A percentile compares a stretch with the other conserved stretches of the same genome.
Conservation (phyloP, 2,329 filamentous ascomycete genomes). For the Fusarium sp. region DNA sequence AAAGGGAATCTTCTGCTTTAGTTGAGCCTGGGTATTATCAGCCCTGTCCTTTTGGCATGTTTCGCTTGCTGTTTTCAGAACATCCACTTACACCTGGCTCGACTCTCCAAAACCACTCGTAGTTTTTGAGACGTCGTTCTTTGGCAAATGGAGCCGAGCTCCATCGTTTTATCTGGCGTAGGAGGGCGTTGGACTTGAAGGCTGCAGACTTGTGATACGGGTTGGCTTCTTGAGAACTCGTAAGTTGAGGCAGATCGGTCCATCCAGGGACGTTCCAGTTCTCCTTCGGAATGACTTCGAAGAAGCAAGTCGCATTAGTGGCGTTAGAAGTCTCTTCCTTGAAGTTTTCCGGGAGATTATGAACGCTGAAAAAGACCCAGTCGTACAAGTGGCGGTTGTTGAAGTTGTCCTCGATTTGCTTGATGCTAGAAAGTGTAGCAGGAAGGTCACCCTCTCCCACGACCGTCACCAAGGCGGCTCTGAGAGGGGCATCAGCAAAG, state of each 20-base stretch:
- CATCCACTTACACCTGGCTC: constrained; percentile 67
- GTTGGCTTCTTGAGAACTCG: constrained; percentile 2
- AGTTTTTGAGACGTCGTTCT: constrained; percentile 75
- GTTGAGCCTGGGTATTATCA: constrained; percentile 59
- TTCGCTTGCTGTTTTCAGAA: background rate
- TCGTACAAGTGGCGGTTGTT: constrained; percentile 87
- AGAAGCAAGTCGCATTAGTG: constrained; percentile 78
- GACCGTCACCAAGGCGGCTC: constrained; percentile 52
- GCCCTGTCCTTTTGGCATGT: constrained; percentile 1
- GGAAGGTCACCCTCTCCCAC: constrained; percentile 50
- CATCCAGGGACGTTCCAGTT: constrained; percentile 77
- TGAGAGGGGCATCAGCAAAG: constrained; percentile 43
- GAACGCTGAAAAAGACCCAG: constrained; percentile 90
- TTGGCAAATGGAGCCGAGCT: constrained; percentile 86
- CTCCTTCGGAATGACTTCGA: constrained; percentile 78
- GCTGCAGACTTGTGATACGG: constrained; percentile 3
- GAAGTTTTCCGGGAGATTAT: constrained; percentile 82
- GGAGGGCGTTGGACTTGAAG: constrained; percentile 16
- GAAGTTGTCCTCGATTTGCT: constrained; percentile 70
- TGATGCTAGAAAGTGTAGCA: constrained; percentile 59
- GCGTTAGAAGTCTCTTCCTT: constrained; percentile 74
- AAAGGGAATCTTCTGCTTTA: constrained; percentile 76
- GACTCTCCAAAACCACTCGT: constrained; percentile 72
- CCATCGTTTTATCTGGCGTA: constrained; percentile 85
- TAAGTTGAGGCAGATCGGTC: constrained; percentile 20